Evolutionary conservation across 2,329 filamentous ascomycete genomes (phyloP), one percentile per base, ranked within the genome.

Genomic region (Neopestalotiopsis sp.): DNA sequence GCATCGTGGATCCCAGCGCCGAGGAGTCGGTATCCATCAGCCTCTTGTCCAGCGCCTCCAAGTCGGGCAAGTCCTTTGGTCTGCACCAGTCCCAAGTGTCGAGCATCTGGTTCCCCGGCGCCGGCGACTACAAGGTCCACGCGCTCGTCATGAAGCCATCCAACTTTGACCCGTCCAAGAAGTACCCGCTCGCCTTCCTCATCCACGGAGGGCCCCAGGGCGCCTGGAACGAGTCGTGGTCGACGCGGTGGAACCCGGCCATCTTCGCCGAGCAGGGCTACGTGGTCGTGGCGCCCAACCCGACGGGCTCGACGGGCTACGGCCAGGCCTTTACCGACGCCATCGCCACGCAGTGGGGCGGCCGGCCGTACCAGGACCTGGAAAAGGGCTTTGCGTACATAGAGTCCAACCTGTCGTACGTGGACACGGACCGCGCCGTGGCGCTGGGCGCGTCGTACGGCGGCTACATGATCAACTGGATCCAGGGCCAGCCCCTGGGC

Each of bases 261-360:
- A 87, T 95, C 10, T 97, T 94, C 76, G 94, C 94, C 3, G 94
- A 97, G 78, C 93, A 95, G 81, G 94, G 94, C 60, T 97, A 96
- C 76, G 87, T 97, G 3, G 93, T 92, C 28, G 89, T 97, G 61
- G 87, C 90, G 64, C 93, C 94, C 10, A 97, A 97, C 78, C 93
- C 93, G 9, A 96, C 93, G 0, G 94, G 94, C 20, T 93, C 90
- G 75, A 94, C 93, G 4, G 92, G 93, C 3, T 97, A 94, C 75
- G 94, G 94, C 4, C 92, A 95, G 81, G 86, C 87, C 40, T 88
- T 95, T 67, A 89, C 90, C 40, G 90, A 97, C 76, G 91, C 89
- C 0, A 97, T 98, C 75, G 84, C 88, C 65, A 86, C 90, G 68
- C 86, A 97, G 72, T 97, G 95, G 95, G 95, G 94, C 71, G 93